Evolutionary conservation across 306 rosid genomes (phyloP).

Genomic region (Arachis stenosperma): DNA sequence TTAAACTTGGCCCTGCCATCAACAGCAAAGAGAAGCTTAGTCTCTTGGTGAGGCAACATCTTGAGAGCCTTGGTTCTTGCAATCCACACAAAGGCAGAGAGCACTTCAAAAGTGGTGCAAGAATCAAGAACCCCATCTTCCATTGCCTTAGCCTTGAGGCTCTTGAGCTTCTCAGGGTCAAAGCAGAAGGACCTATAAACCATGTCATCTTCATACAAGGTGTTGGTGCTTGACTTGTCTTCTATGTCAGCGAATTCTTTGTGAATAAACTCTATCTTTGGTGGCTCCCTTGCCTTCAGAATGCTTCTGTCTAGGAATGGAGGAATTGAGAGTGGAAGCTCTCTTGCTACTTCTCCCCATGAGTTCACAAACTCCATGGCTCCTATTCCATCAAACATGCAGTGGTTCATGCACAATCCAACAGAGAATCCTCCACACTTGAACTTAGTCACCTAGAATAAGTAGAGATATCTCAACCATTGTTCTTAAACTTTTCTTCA

Average conservation of each 20-base stretch:
- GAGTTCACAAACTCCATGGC: conserved; percentile 90
- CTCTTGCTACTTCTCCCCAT: conserved; percentile 85
- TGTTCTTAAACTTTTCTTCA: no score
- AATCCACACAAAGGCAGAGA: conserved; percentile 88
- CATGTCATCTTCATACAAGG: conserved; percentile 65
- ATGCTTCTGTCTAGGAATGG: conserved; percentile 73
- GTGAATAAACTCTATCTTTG: conserved; percentile 62
- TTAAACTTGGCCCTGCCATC: conserved; percentile 74
- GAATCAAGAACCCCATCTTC: conserved; percentile 61
- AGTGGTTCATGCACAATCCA: conserved; percentile 82
- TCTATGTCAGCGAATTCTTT: conserved; percentile 81
- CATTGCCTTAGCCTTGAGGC: conserved; percentile 64
- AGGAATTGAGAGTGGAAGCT: conserved; percentile 56
- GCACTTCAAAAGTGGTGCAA: conserved; percentile 82
- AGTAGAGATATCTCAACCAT: no score
- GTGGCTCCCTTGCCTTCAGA: conserved; percentile 64
- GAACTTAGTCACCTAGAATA: conserved; percentile 78
- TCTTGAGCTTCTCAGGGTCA: conserved; percentile 64
- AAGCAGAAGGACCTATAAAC: conserved; percentile 74
- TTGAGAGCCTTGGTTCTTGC: conserved; percentile 74
- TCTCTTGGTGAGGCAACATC: conserved; percentile 62
- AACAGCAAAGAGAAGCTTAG: conserved; percentile 91
- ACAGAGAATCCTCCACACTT: conserved; percentile 88
- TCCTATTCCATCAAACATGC: conserved; percentile 85
- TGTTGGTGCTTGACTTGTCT: conserved; percentile 58